Conservation (phyloP, 2,329 filamentous ascomycete species). For the Talaromyces sp. region DNA sequence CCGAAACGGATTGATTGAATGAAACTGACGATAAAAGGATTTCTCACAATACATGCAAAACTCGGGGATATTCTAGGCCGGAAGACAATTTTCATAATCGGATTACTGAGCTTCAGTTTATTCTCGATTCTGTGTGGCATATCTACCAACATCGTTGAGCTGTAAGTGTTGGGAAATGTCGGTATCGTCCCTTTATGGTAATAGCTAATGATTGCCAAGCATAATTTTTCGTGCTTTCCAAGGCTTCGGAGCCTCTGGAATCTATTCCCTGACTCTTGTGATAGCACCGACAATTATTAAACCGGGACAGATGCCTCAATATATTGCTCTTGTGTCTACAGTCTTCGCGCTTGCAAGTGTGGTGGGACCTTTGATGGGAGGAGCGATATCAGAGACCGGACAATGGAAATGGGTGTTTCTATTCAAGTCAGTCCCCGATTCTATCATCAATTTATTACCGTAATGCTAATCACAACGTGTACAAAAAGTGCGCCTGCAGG, state of each 20-base stretch:
- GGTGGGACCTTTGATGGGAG: slow-evolving; percentile 24
- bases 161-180: slow-evolving; percentile 23
- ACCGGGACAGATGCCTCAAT: slow-evolving; percentile 16
- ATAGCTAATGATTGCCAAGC: background rate
- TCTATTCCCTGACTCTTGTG: slow-evolving; percentile 24
- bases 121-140: slow-evolving; percentile 43
- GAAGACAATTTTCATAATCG: slow-evolving; percentile 38
- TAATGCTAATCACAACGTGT: background rate
- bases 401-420: slow-evolving; percentile 26
- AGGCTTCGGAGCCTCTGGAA: slow-evolving; percentile 26
- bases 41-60: slow-evolving; percentile 45
- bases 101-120: slow-evolving; percentile 39
- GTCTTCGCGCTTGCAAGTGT: slow-evolving; percentile 20
- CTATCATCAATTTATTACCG: too few relatives aligned
- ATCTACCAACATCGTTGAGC: slow-evolving; percentile 29
- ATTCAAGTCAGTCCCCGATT: slow-evolving; percentile 17
- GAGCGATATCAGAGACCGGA: slow-evolving; percentile 20
- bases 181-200: background rate
- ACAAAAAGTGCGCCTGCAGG: slow-evolving; percentile 9
- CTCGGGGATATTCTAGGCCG: slow-evolving; percentile 48
- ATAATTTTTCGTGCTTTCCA: slow-evolving; percentile 30
- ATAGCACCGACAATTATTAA: slow-evolving; percentile 24
- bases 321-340: slow-evolving; percentile 15
- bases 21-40: slow-evolving; percentile 23
- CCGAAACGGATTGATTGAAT: background rate